Percentiles rank a stretch among this genome's conserved stretches.
These are phyloP conservation scores for Meyerozyma elateridarum DNA, from an alignment of 1,139 yeast species.

Conservation along the genomic window DNA sequence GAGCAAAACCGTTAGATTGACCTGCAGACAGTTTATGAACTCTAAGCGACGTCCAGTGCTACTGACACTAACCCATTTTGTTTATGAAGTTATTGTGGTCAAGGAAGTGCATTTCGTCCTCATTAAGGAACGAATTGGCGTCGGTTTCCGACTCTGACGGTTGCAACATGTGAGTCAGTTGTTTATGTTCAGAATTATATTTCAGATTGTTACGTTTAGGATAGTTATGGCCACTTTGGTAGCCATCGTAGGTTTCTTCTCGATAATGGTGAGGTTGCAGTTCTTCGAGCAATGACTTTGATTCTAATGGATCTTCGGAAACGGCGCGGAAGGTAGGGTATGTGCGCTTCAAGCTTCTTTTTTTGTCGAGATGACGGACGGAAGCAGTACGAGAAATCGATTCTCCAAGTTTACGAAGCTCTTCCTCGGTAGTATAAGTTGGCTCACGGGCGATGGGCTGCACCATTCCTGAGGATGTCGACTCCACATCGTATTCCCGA, in stretches of 20 bases:
- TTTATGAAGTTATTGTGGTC: slow-evolving; percentile 19
- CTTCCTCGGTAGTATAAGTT: slow-evolving; percentile 18
- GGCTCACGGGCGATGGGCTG: slow-evolving; percentile 3
- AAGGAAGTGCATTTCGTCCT: slow-evolving; percentile 25
- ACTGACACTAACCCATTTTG: too few species aligned
- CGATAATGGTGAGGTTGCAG: slow-evolving; percentile 12
- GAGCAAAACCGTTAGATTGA: too few species aligned
- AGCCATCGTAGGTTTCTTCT: slow-evolving; percentile 18
- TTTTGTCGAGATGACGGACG: slow-evolving; percentile 20
- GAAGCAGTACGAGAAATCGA: slow-evolving; percentile 25
- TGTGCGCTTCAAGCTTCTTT: slow-evolving; percentile 6
- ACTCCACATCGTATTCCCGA: too few species aligned
- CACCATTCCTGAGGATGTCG: background rate
- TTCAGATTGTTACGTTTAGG: slow-evolving; percentile 1
- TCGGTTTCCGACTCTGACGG: background rate
- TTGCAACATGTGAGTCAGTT: background rate
- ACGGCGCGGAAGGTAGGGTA: slow-evolving; percentile 1
- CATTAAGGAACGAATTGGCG: slow-evolving; percentile 21
- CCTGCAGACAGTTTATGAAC: too few species aligned
- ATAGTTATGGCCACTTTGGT: slow-evolving; percentile 7
- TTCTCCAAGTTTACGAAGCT: slow-evolving; percentile 29
- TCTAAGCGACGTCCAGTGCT: too few species aligned
- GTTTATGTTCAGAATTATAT: background rate
- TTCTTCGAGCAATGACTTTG: slow-evolving; percentile 10
- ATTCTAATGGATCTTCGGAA: slow-evolving; percentile 3